Percentiles rank a stretch among this genome's conserved stretches.
Conservation (phyloP, 768 basidiomycete genomes). For the Clitopilus hobsonii region DNA sequence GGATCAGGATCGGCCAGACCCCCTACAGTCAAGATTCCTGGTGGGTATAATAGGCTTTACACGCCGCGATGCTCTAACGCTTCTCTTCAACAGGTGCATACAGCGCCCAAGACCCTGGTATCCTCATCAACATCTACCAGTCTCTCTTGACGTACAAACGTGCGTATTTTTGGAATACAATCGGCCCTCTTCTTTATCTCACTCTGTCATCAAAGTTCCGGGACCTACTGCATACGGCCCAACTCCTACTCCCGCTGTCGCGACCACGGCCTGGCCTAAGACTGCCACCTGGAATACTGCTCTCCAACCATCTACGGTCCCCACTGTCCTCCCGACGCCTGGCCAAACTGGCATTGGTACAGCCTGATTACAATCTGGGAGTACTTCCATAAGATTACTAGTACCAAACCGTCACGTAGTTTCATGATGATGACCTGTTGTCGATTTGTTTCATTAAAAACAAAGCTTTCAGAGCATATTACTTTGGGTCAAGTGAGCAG, state of each 20-base stretch:
- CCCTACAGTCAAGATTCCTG: slow-evolving; percentile 36
- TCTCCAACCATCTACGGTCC: slow-evolving; percentile 39
- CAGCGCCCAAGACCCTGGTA: slow-evolving; percentile 29
- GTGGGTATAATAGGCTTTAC: slow-evolving; percentile 7
- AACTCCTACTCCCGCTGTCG: slow-evolving; percentile 31
- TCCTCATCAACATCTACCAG: slow-evolving; percentile 46
- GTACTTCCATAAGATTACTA: neutral
- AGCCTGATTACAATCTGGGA: neutral
- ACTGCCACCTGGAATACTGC: slow-evolving; percentile 49
- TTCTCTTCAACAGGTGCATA: slow-evolving; percentile 21
- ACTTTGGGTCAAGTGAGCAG: neutral
- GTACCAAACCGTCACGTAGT: neutral
- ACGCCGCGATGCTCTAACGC: neutral
- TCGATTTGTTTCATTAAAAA: neutral
- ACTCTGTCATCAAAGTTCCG: slow-evolving; percentile 29
- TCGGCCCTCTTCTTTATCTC: neutral
- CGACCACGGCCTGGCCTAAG: slow-evolving; percentile 37
- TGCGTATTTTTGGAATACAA: slow-evolving; percentile 15
- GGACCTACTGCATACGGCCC: slow-evolving; percentile 41
- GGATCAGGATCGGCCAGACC: slow-evolving; percentile 29
- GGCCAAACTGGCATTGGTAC: slow-evolving; percentile 12
- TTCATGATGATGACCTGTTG: neutral
- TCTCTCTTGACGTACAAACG: slow-evolving; percentile 34
- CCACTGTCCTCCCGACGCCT: slow-evolving; percentile 26
- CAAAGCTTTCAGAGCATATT: neutral